Evolutionary conservation across 1,284 basidiomycete species (phyloP), one percentile per base, ranked within the genome.

Genomic region (Rugosomyces carneus): DNA sequence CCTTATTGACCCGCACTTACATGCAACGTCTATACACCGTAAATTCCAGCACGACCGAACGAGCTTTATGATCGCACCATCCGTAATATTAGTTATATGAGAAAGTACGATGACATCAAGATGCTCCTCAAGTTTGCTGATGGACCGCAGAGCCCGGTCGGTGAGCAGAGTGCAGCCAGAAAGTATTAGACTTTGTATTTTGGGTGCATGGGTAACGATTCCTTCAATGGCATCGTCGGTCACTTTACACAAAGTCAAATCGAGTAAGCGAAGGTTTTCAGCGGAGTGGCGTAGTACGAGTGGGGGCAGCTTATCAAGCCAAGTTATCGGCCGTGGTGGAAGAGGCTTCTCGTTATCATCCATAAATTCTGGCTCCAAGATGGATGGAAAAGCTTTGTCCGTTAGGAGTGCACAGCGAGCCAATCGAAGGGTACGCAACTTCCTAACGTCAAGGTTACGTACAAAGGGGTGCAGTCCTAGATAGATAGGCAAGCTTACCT

Each of bases 91-190:
- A 24, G 74, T 67, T 40, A 92, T 79, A 61, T 93, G 90, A 0
- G 88, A 87, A 19, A 97, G 68, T 60, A 89, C 84, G 20, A 97
- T 65, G 54, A 85, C 81, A 60, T 92, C 89, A 40, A 97, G 67
- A 57, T 89, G 76, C 56, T 81, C 81, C 11, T 88, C 85, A 20
- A 96, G 74, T 58, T 71, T 73, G 53, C 78, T 77, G 29, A 96
- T 80, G 56, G 76, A 80, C 52, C 80, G 75, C 42, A 93, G 64
- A 0, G 81, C 73, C 47, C 68, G 70, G 65, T 96, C 86, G 2
- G 91, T 93, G 58, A 97, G 72, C 42, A 73, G 63, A n/a, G 74
- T 66, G 65, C 94, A 97, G 43, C 92, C 91, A 20, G 90, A 82
- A 38, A 97, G 67, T 38, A 82, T 81, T 44, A 97, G 64, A 50